A percentile compares a stretch with the other conserved stretches of the same genome.
Conservation (phyloP, 441 rosid genomes). For the Populus hybrid region DNA sequence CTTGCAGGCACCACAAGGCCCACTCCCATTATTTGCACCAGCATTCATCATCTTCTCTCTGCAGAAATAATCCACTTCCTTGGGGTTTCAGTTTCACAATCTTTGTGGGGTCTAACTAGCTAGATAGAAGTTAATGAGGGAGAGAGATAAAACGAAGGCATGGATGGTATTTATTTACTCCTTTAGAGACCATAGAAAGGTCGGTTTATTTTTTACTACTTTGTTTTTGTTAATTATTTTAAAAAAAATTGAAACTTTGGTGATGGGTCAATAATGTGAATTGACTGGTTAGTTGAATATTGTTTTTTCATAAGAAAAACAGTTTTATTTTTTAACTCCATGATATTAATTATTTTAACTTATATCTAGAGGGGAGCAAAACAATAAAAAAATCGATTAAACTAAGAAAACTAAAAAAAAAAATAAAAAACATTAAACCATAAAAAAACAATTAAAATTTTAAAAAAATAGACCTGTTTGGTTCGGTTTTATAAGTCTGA, state of each 20-base stretch:
- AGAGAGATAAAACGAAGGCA: neutral
- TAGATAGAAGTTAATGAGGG: neutral
- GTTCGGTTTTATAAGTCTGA: no score
- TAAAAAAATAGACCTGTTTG: no score
- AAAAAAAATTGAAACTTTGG: neutral
- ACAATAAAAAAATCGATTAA: no score
- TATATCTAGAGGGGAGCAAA: no score
- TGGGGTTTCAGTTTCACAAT: neutral
- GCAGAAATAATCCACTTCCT: neutral
- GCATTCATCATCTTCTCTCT: constrained; percentile 16
- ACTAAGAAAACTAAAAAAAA: no score
- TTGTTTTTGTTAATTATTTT: neutral
- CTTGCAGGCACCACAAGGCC: constrained; percentile 90
- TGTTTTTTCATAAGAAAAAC: neutral
- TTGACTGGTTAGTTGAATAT: neutral
- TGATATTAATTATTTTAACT: no score
- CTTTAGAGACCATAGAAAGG: neutral
- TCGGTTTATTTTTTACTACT: neutral
- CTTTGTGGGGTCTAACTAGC: constrained; percentile 6
- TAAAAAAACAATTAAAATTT: no score
- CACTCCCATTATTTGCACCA: constrained; percentile 36
- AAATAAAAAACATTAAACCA: no score
- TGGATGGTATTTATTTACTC: constrained; percentile 6
- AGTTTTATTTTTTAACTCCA: neutral
- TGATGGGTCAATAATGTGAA: constrained; percentile 8